These are phyloP conservation scores for Takashimella koratensis DNA, from an alignment of 1,284 basidiomycete genomes.

Conservation along the genomic window DNA sequence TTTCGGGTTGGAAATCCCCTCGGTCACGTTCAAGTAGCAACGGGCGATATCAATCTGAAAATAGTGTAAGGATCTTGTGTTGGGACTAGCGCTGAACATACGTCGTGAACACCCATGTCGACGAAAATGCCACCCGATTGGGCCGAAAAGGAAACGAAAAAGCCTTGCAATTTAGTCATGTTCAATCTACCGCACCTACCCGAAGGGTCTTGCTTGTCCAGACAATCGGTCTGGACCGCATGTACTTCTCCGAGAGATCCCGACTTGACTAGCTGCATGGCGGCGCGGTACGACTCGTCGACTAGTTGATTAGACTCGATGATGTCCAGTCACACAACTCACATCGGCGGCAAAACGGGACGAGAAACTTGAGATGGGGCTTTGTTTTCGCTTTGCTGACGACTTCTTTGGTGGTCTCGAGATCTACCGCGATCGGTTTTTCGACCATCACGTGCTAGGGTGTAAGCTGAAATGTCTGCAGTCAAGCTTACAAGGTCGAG, in stretches of 20 bases:
- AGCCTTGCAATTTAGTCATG: slow-evolving; percentile 9
- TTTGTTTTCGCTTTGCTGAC: slow-evolving; percentile 9
- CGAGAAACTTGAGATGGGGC: slow-evolving; percentile 19
- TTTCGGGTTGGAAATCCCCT: slow-evolving; percentile 2
- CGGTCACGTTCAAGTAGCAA: slow-evolving; percentile 14
- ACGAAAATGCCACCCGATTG: slow-evolving; percentile 22
- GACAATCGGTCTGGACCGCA: slow-evolving; percentile 13
- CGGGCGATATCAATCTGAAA: slow-evolving; percentile 9
- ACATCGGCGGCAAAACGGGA: slow-evolving; percentile 23
- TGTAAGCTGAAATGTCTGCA: neutral
- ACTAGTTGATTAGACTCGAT: neutral
- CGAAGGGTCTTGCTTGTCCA: slow-evolving; percentile 16
- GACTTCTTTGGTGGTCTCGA: slow-evolving; percentile 14
- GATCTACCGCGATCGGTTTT: slow-evolving; percentile 24
- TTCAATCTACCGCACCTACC: neutral
- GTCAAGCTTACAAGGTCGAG: slow-evolving; percentile 12
- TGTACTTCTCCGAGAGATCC: slow-evolving; percentile 13
- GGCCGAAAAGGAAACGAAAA: slow-evolving; percentile 25
- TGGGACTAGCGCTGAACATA: neutral
- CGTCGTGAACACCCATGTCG: slow-evolving; percentile 22
- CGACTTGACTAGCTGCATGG: neutral
- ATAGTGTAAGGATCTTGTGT: too few species aligned
- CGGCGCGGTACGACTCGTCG: slow-evolving; percentile 10
- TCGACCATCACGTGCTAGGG: slow-evolving; percentile 22
- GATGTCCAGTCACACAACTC: too few species aligned